Base-by-base conservation (phyloP, 768 basidiomycete species). In the Mycena leptocephala region DNA sequence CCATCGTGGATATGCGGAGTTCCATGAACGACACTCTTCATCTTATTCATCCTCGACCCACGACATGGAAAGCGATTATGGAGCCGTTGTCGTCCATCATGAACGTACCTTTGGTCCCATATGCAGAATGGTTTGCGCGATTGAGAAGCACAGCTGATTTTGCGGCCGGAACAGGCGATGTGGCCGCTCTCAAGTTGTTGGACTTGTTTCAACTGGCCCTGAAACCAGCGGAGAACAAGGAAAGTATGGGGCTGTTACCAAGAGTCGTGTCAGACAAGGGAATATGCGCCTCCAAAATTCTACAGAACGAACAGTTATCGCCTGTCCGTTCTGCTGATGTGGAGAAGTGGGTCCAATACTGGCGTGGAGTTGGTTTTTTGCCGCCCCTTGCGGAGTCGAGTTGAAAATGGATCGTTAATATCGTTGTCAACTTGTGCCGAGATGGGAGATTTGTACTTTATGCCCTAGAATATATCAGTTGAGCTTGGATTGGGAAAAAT, bases 11-110 rank as follows among this genome's bases (percentile, higher is more conserved):
- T 28, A 80, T 85, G 77, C 75, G 59, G 20, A 53, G 58, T 30
- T 39, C 78, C 3, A 67, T 75, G 26, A 63, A 64, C 11, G 70
- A 76, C 13, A 76, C 80, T 13, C 70, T 84, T 16, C 81, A 84
- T 74, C 72, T 85, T 41, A 80, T 82, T n/a, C 83, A 85, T 76
- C 83, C 84, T 2, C 76, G 73, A 24, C 85, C 86, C 2, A 80
- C 82, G 35, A 59, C 75, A 8, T 85, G 83, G 83, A 63, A 58
- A 18, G 43, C 78, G 14, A 33, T 81, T 11, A 64, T 81, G 28
- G 24, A 51, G n/a, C 33, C 51, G 3, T 35, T 84, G 37, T 72
- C 85, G 20, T 22, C 74, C 1, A 55, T 41, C 16, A 77, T 85
- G 20, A 39, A 61, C 14, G 81, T 85, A 18, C 81, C 84, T 53